Evolutionary conservation across 495 filamentous ascomycete genomes (phyloP), one percentile per base, ranked within the genome.

Genomic region (Talaromyces thailandensis): DNA sequence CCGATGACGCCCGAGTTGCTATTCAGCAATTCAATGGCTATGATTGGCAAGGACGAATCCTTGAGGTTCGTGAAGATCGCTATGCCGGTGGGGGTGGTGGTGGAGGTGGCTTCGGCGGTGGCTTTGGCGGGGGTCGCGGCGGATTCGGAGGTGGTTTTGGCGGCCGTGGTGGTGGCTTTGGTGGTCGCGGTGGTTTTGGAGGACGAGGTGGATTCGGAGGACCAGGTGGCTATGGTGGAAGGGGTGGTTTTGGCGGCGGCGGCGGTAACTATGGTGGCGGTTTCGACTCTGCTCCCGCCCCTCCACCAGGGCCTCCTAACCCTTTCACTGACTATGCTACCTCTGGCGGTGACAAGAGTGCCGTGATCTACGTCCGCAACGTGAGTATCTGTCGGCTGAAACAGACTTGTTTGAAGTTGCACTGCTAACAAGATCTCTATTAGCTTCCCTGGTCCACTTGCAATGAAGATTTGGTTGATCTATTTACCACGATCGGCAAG

Each of bases 371-470:
- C 64, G 94, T 98, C 60, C 92, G 94, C 77, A 98, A 98, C 70
- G 94, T 98, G 82, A 86, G 92, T 84, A 25, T 14, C 26, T 6
- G 11, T 23, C 57, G 11, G 56, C 16, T 28, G 11, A 23, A 26
- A 24, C 23, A 23, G 2, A 28, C 48, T 18, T 7, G 8, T 52
- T 9, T 58, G 35, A 37, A 12, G 60, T 9, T 29, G 16, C 21
- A 9, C 26, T 60, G 52, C 58, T 58, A 51, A 64, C 48, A 52
- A 45, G 16, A 9, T 62, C 60, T 21, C 40, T 40, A 28, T 61
- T 68, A 98, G 93, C 84, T 98, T 62, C 94, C 94, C 5, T 98
- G 94, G 94, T 97, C 93, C 32, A 98, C 94, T 23, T 96, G 92
- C 76, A 97, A 98, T 68, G 95, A 98, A 61, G 94, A 98, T 73